A percentile compares a stretch with the other conserved stretches of the same genome.
These are phyloP conservation scores for Lactarius tabidus DNA, from an alignment of 768 basidiomycete species.

Conservation along the genomic window DNA sequence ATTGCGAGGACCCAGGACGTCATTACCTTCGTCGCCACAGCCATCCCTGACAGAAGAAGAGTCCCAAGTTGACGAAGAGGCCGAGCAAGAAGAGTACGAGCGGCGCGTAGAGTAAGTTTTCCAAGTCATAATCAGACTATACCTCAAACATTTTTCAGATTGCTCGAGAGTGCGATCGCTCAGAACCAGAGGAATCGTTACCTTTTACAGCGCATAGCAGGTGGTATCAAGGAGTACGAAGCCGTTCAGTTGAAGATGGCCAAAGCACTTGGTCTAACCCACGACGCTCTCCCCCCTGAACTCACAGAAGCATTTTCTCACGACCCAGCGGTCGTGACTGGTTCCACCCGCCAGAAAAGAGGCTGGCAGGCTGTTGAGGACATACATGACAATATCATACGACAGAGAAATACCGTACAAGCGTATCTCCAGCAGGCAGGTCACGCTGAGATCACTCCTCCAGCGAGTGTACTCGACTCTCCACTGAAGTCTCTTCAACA, in stretches of 20 bases:
- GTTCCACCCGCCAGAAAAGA: slow-evolving; percentile 53
- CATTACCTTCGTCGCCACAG: slow-evolving; percentile 33
- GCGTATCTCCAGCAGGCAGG: slow-evolving; percentile 17
- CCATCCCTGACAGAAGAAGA: slow-evolving; percentile 30
- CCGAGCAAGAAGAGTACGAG: slow-evolving; percentile 54
- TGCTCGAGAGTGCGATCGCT: slow-evolving; percentile 52
- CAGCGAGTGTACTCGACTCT: slow-evolving; percentile 43
- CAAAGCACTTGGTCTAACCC: slow-evolving; percentile 43
- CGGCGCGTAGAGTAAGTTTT: slow-evolving; percentile 48
- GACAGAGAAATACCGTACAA: slow-evolving; percentile 47
- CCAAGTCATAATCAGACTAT: neutral
- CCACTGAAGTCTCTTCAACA: slow-evolving; percentile 49
- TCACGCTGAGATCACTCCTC: slow-evolving; percentile 29
- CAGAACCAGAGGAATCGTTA: slow-evolving; percentile 70
- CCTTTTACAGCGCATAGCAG: slow-evolving; percentile 60
- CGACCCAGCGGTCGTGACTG: slow-evolving; percentile 73
- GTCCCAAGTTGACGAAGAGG: slow-evolving; percentile 43
- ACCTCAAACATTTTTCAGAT: slow-evolving; percentile 37
- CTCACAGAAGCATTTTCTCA: slow-evolving; percentile 71
- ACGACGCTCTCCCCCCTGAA: slow-evolving; percentile 54
- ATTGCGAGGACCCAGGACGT: slow-evolving; percentile 32
- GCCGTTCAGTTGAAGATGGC: slow-evolving; percentile 50
- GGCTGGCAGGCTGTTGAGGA: slow-evolving; percentile 78
- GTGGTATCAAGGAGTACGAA: slow-evolving; percentile 63
- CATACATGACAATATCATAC: slow-evolving; percentile 56